Conservation (phyloP, 2,329 filamentous ascomycete genomes). For the Thermoascus crustaceus region DNA sequence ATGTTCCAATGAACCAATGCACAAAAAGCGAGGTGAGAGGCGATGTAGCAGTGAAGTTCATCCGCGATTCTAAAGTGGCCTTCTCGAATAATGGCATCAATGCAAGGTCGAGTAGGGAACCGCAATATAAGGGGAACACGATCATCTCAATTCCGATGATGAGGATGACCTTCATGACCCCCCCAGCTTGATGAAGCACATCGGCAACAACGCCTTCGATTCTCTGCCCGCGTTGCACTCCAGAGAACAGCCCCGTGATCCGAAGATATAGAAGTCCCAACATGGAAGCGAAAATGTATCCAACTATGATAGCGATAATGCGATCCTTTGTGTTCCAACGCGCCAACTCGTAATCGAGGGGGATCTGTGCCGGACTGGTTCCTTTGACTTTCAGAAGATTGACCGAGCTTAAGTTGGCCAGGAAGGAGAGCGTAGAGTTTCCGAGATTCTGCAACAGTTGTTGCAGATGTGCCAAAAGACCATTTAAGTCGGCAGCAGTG, state of each 20-base stretch:
- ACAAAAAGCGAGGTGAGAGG: slow-evolving; percentile 90
- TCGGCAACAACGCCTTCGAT: slow-evolving; percentile 70
- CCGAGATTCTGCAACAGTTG: slow-evolving; percentile 16
- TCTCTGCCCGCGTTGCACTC: slow-evolving; percentile 45
- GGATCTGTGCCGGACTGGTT: slow-evolving; percentile 14
- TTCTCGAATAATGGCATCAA: slow-evolving; percentile 81
- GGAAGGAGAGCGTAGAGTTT: slow-evolving; percentile 15
- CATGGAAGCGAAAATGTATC: slow-evolving; percentile 69
- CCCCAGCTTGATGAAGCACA: slow-evolving; percentile 81
- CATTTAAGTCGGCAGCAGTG: slow-evolving; percentile 11
- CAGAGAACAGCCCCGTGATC: slow-evolving; percentile 60
- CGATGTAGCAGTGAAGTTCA: slow-evolving; percentile 68
- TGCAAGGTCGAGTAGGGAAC: slow-evolving; percentile 78
- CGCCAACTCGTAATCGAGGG: slow-evolving; percentile 51
- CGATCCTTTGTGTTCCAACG: slow-evolving; percentile 63
- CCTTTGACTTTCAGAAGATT: slow-evolving; percentile 15
- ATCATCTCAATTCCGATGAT: slow-evolving; percentile 99
- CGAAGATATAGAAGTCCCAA: slow-evolving; percentile 72
- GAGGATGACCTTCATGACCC: slow-evolving; percentile 93
- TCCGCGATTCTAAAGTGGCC: slow-evolving; percentile 66
- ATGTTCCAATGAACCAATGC: slow-evolving; percentile 97
- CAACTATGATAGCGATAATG: slow-evolving; percentile 66
- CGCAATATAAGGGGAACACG: slow-evolving; percentile 91
- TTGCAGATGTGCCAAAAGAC: slow-evolving; percentile 10
- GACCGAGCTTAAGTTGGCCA: slow-evolving; percentile 20